Base-by-base conservation (phyloP, 2,329 filamentous ascomycete genomes). In the Thermochaetoides dissita region DNA sequence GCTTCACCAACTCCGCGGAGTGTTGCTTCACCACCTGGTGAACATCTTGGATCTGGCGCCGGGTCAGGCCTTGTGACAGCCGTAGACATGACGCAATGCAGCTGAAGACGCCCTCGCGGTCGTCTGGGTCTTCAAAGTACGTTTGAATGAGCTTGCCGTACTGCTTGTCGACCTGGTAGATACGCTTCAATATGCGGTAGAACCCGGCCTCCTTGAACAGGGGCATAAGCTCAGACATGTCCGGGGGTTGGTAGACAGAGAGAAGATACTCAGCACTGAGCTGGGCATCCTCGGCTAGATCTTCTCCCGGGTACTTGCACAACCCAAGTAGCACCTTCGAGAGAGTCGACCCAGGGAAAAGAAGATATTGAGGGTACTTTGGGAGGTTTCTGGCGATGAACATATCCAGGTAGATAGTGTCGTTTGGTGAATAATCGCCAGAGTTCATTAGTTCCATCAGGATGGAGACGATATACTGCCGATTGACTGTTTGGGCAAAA, bases 391-490 rank as follows among this genome's bases (percentile, higher is more conserved):
- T 79, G 11, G 91, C 89, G 57, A 98, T 83, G 56, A 98, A 98
- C 87, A 98, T 98, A 61, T 98, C 87, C 36, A 98, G 73, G 60
- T 94, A 98, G 43, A 98, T 84, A 9, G 84, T 88, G 56, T 96
- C 87, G 46, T 83, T 76, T 0, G 79, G 63, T 1, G 78, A 74
- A 60, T 94, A 96, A 37, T 84, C 76, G 4, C 72, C 67, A 1
- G 76, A 65, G 39, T 79, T 83, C 85, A 98, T 94, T 29, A 95
- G 81, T 58, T 94, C 87, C 8, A 94, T 71, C 44, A 98, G 65
- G 43, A 95, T 93, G 37, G 84, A 89, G 50, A 95, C 74, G 46
- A 98, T 78, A 54, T 94, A 94, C 60, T 98, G 91, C 31, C 91
- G 77, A 54, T 91, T 91, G 39, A 94, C 82, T 34, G 74, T 88